Evolutionary conservation across 139 green algal genomes (phyloP).

Genomic region (Limnomonas spitsbergensis): DNA sequence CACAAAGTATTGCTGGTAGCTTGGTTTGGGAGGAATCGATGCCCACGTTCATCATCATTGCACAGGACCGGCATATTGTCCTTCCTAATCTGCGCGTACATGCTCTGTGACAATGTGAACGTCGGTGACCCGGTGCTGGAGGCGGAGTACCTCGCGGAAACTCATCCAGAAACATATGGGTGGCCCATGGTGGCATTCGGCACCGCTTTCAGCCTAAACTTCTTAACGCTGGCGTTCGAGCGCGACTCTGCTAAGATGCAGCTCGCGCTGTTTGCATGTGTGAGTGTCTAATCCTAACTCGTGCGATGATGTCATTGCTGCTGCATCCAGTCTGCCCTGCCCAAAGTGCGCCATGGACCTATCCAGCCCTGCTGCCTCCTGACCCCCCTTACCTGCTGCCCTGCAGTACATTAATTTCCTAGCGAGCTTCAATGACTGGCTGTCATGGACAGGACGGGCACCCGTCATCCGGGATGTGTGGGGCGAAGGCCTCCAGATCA

Average conservation of each 20-base stretch:
- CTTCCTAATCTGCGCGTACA: background rate
- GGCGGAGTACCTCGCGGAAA: background rate
- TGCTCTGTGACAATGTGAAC: background rate
- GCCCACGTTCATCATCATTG: slow-evolving; percentile 2
- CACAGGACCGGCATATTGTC: background rate
- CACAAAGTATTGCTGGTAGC: too few species aligned
- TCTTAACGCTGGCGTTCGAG: slow-evolving; percentile 40
- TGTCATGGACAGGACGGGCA: slow-evolving; percentile 23
- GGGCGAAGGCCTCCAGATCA: slow-evolving; percentile 21
- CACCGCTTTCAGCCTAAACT: slow-evolving; percentile 29
- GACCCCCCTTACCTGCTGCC: too few species aligned
- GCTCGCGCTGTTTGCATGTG: slow-evolving; percentile 28
- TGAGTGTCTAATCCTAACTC: too few species aligned
- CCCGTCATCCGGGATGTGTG: slow-evolving; percentile 32
- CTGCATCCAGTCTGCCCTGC: too few species aligned
- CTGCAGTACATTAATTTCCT: slow-evolving; percentile 15
- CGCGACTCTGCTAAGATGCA: slow-evolving; percentile 41
- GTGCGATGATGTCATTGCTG: too few species aligned
- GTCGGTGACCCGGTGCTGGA: background rate
- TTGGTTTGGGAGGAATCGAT: too few species aligned
- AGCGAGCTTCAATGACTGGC: slow-evolving; percentile 23
- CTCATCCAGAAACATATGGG: background rate
- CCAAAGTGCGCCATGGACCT: too few species aligned
- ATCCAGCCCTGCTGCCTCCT: too few species aligned
- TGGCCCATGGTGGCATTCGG: slow-evolving; percentile 11